phyloP scores from a whole-genome alignment of 345 rosid genomes.

The Salix viminalis region DNA sequence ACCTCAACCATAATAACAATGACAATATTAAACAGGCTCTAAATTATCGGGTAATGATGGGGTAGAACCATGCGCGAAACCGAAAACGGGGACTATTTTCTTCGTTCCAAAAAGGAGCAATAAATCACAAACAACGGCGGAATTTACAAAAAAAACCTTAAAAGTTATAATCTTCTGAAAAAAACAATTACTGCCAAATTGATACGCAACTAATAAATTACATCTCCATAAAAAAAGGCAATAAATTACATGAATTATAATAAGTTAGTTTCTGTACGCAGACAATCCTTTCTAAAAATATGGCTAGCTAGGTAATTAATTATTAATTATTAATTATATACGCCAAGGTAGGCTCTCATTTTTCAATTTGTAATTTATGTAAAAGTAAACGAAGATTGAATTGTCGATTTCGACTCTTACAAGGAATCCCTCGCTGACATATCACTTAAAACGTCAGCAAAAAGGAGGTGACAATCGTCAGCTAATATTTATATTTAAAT shows the following conservation, averaged over 20 bases:
- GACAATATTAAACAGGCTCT: too few species aligned
- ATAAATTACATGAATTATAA: background rate
- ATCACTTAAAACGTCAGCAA: background rate
- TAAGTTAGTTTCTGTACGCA: background rate
- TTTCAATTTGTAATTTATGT: background rate
- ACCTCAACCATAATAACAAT: too few species aligned
- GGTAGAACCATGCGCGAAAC: background rate
- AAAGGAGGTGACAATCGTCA: background rate
- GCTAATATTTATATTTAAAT: background rate
- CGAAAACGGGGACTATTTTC: background rate
- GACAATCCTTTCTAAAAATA: background rate
- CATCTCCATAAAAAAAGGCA: too few species aligned
- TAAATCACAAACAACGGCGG: too few species aligned
- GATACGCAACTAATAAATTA: too few species aligned
- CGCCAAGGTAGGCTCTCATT: background rate
- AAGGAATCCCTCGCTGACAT: background rate
- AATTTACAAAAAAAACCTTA: too few species aligned
- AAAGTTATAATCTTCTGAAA: too few species aligned
- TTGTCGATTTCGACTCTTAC: background rate
- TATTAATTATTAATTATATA: background rate
- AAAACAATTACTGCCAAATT: too few species aligned
- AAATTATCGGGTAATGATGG: too few species aligned
- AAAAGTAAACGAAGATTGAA: background rate
- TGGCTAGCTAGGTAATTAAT: background rate
- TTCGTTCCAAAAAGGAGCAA: background rate